Percentiles rank a stretch among this genome's conserved stretches.
These are phyloP conservation scores for Penstemon eatonii DNA, from an alignment of 257 asterid genomes.

Conservation along the genomic window DNA sequence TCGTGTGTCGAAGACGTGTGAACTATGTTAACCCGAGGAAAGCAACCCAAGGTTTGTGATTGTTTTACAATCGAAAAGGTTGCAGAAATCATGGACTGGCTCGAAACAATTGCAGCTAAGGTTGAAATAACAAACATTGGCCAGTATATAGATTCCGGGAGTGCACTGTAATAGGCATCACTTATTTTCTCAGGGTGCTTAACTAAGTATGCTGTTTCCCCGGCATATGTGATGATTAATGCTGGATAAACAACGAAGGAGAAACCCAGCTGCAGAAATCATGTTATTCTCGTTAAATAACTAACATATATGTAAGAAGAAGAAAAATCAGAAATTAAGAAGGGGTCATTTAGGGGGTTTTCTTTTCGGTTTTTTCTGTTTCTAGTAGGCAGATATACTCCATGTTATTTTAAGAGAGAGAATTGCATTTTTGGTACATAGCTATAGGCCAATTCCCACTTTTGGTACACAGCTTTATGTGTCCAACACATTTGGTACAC, in stretches of 20 bases:
- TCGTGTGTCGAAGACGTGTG: conserved; percentile 66
- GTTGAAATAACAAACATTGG: conserved; percentile 74
- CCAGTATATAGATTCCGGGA: conserved; percentile 63
- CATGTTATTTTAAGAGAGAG: no score
- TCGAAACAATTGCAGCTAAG: conserved; percentile 50
- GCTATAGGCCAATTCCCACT: no score
- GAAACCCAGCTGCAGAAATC: conserved; percentile 53
- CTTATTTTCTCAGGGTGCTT: conserved; percentile 55
- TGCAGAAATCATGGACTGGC: conserved; percentile 82
- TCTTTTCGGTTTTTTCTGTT: no score
- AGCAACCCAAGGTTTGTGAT: conserved; percentile 62
- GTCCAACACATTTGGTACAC: no score
- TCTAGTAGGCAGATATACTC: no score
- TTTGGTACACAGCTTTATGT: no score
- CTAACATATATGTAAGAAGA: neutral
- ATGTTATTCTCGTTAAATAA: neutral
- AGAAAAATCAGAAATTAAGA: neutral
- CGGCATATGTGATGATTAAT: conserved; percentile 56
- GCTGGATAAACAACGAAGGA: conserved; percentile 68
- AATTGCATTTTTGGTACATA: no score
- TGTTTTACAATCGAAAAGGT: conserved; percentile 70
- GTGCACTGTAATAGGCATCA: conserved; percentile 63
- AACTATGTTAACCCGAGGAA: conserved; percentile 61
- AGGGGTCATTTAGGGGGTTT: no score
- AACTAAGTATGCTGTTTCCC: conserved; percentile 64